phyloP scores from a whole-genome alignment of 2,329 filamentous ascomycete genomes.

The Scedosporium minutisporum region DNA sequence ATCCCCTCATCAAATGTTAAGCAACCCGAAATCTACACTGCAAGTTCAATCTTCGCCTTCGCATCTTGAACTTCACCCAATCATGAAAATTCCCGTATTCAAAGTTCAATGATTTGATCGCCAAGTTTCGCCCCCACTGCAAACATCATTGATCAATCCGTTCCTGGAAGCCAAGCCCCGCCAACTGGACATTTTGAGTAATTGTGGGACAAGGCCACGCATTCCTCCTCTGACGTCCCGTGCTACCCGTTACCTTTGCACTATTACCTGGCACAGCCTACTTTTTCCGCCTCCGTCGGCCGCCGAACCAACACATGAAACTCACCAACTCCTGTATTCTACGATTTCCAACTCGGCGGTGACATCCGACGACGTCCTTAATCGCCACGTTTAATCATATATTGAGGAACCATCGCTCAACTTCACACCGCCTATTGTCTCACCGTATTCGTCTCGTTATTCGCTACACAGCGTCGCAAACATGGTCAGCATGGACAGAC shows the following conservation, averaged over 20 bases:
- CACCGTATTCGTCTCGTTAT: background rate
- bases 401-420: background rate
- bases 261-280: too few species aligned
- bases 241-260: background rate
- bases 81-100: background rate
- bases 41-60: background rate
- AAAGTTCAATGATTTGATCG: background rate
- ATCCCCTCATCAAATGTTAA: background rate
- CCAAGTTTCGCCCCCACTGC: background rate
- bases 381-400: too few species aligned
- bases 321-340: background rate
- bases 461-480: background rate
- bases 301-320: background rate
- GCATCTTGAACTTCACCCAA: too few species aligned
- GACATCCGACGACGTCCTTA: background rate
- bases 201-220: background rate
- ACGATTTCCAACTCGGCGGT: background rate
- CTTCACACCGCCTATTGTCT: background rate
- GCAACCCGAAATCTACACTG: background rate
- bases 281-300: background rate
- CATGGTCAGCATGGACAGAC: constrained; percentile 31
- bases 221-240: background rate
- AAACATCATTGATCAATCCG: background rate
- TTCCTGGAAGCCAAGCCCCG: background rate
- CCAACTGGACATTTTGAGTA: background rate